Evolutionary conservation across 768 basidiomycete genomes (phyloP), one percentile per base, ranked within the genome.

Genomic region (Kwoniella dejecticola): DNA sequence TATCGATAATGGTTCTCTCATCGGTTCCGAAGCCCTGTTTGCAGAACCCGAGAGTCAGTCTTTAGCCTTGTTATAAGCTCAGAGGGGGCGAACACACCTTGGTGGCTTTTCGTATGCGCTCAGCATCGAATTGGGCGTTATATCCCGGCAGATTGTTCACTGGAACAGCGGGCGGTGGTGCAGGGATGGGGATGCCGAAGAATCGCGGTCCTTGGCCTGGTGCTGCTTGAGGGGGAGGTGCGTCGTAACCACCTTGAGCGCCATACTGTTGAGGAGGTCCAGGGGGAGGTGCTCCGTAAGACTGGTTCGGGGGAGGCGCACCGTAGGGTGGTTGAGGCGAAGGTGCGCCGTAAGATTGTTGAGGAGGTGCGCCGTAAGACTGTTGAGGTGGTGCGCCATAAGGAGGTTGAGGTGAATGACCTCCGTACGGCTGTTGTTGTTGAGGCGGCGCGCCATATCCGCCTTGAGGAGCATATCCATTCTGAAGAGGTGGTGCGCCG

Each of bases 21-120:
- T 79, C 76, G 21, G 77, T 78, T 0, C 77, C 77, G 54, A 77
- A 78, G 10, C 77, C 71, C 69, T 74, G 27, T 15, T 15, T n/a
- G n/a, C n/a, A n/a, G n/a, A n/a, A n/a, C n/a, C n/a, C n/a, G n/a
- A n/a, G n/a, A n/a, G n/a, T n/a, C n/a, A n/a, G n/a, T n/a, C n/a
- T n/a, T n/a, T n/a, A n/a, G n/a, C n/a, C n/a, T n/a, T n/a, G n/a
- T n/a, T n/a, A n/a, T n/a, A n/a, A n/a, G n/a, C n/a, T n/a, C n/a
- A n/a, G n/a, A n/a, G n/a, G n/a, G n/a, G 7, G 7, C 33, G 33
- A 36, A 36, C 68, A 47, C 41, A 77, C 80, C 66, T 81, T 81
- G 29, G 79, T 79, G 11, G 80, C 80, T 52, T 79, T 80, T 21
- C 79, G 30, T 21, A 81, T 63, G 11, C 77, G 61, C 40, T 79